Percentiles rank a stretch among this genome's conserved stretches.
phyloP scores from a whole-genome alignment of 129 eudicot species.

The Smallanthus sonchifolius region DNA sequence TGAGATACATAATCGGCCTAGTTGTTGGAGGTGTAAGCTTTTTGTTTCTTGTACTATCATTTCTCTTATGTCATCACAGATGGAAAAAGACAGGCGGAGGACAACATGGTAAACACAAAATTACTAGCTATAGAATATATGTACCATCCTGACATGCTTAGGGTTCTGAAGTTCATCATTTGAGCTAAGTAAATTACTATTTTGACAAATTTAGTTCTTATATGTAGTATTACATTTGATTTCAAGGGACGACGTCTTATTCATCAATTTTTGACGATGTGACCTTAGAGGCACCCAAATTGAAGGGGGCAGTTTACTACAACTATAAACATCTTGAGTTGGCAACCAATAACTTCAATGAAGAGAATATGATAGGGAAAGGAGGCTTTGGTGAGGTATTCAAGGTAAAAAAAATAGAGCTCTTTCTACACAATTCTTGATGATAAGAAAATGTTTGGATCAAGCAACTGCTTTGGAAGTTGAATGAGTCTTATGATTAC shows the following conservation, averaged over 20 bases:
- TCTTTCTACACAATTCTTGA: too few relatives aligned
- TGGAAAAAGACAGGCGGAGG: background rate
- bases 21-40: background rate
- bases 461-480: background rate
- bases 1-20: background rate
- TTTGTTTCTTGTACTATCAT: background rate
- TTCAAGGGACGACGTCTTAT: slow-evolving; percentile 22
- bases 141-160: too few relatives aligned
- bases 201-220: background rate
- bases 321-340: background rate
- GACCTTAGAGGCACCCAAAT: too few relatives aligned
- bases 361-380: background rate
- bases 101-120: background rate
- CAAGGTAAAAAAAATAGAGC: slow-evolving; percentile 37
- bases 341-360: slow-evolving; percentile 57
- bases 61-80: background rate
- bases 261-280: too few relatives aligned
- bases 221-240: background rate
- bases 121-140: background rate
- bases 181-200: background rate
- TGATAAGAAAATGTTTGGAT: too few relatives aligned
- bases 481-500: background rate
- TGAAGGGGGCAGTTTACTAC: background rate
- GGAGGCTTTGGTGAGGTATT: slow-evolving; percentile 23
- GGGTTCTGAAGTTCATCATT: background rate